These are phyloP conservation scores for Aspergillus viridinutans DNA, from an alignment of 2,329 filamentous ascomycete species.

Conservation along the genomic window DNA sequence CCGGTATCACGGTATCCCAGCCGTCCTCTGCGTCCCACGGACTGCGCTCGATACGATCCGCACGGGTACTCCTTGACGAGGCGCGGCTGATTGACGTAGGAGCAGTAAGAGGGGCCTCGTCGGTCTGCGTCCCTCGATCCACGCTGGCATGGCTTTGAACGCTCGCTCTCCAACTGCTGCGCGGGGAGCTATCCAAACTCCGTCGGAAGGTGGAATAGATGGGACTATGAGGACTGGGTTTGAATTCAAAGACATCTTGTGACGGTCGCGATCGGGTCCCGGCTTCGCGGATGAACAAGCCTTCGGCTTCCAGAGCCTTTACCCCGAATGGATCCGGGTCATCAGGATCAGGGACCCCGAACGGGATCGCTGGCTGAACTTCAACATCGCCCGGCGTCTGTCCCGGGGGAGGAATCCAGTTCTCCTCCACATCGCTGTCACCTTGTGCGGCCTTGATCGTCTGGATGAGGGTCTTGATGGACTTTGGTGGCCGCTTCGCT, in stretches of 20 bases:
- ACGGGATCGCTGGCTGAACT: conserved; percentile 47
- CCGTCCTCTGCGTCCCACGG: conserved; percentile 22
- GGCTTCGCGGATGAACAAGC: conserved; percentile 86
- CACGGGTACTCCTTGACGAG: conserved; percentile 30
- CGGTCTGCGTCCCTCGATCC: conserved; percentile 66
- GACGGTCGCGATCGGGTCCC: conserved; percentile 68
- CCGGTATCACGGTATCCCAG: conserved; percentile 25
- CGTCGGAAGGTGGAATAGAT: conserved; percentile 57
- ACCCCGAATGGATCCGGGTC: conserved; percentile 93
- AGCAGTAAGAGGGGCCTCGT: conserved; percentile 42
- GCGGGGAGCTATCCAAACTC: conserved; percentile 62
- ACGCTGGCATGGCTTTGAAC: conserved; percentile 57
- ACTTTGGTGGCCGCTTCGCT: conserved; percentile 52
- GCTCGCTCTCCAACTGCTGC: conserved; percentile 65
- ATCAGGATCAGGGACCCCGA: conserved; percentile 72
- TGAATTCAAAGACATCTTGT: conserved; percentile 79
- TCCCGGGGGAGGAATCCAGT: conserved; percentile 60
- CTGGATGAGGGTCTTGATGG: conserved; percentile 64
- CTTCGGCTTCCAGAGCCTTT: conserved; percentile 75
- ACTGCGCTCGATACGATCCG: conserved; percentile 11
- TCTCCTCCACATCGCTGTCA: conserved; percentile 67
- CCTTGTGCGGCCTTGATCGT: conserved; percentile 87
- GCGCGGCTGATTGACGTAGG: conserved; percentile 31
- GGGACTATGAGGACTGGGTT: conserved; percentile 71
- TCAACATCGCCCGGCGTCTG: conserved; percentile 74